Conservation (phyloP, 1,284 basidiomycete species). For the Singerocomus inundabilis region DNA sequence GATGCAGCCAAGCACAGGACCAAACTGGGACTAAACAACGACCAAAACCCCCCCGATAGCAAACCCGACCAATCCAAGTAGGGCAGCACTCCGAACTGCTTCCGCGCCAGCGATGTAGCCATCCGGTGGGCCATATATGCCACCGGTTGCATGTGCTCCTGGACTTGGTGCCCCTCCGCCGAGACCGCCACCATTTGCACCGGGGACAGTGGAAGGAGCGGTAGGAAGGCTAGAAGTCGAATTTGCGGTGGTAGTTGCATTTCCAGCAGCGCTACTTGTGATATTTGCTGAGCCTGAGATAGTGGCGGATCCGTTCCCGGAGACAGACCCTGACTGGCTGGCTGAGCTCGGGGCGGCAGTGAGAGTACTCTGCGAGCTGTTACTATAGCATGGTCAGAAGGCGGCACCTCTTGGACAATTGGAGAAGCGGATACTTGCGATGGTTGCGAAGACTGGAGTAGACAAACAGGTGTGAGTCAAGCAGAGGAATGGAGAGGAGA, state of each 20-base stretch:
- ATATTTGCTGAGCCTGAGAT: conserved; percentile 21
- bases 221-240: conserved; percentile 49
- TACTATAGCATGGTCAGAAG: conserved; percentile 39
- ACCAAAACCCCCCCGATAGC: conserved; percentile 48
- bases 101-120: conserved; percentile 58
- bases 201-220: conserved; percentile 51
- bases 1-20: conserved; percentile 9
- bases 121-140: conserved; percentile 61
- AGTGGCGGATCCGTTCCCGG: conserved; percentile 21
- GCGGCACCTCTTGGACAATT: conserved; percentile 33
- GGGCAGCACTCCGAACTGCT: conserved; percentile 35
- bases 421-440: conserved; percentile 24
- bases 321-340: conserved; percentile 27
- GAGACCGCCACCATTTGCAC: conserved; percentile 43
- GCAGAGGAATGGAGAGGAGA: neutral
- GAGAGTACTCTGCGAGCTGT: conserved; percentile 39
- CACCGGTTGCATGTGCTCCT: conserved; percentile 38
- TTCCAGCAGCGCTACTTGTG: conserved; percentile 18
- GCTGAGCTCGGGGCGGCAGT: conserved; percentile 42
- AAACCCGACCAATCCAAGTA: conserved; percentile 39
- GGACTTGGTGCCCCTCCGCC: conserved; percentile 51
- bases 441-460: conserved; percentile 24
- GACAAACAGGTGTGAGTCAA: conserved; percentile 3
- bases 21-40: conserved; percentile 36
- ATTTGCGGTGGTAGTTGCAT: conserved; percentile 33